phyloP scores from a whole-genome alignment of 345 rosid species.

The Acer yangbiense region DNA sequence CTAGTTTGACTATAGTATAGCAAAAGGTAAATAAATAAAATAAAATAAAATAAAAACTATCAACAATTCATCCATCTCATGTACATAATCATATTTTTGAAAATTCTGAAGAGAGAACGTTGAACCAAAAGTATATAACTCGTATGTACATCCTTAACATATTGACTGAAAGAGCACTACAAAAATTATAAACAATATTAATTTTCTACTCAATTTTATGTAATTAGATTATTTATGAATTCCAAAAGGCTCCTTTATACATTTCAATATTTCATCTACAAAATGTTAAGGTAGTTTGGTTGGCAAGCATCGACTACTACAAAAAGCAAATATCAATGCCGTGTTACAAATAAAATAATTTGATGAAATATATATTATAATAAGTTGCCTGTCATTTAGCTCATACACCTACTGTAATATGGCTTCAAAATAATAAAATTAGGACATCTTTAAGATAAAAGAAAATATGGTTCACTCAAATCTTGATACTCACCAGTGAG shows the following conservation, averaged over 20 bases:
- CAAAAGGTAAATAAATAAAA: conserved; percentile 6
- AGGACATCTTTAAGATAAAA: not conserved
- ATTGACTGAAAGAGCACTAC: not conserved
- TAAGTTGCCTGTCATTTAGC: not conserved
- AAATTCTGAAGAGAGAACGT: not conserved
- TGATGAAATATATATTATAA: not conserved
- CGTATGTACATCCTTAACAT: not conserved
- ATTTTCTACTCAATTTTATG: not conserved
- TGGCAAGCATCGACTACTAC: not conserved
- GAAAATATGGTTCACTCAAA: not conserved
- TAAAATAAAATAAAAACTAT: not conserved
- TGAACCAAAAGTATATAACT: not conserved
- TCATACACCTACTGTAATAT: not conserved
- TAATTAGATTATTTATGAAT: not conserved
- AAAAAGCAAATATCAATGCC: not conserved
- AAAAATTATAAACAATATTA: not conserved
- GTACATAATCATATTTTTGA: not conserved
- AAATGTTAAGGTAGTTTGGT: not conserved
- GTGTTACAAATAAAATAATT: not conserved
- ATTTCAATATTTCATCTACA: not conserved
- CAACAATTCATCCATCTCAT: not conserved
- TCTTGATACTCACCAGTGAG: conserved; percentile 61
- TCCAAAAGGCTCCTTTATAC: not conserved
- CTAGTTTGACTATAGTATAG: conserved; percentile 59
- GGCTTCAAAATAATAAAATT: not conserved